Base-by-base conservation (phyloP, 1,284 basidiomycete genomes). In the Coniferiporia weirii region DNA sequence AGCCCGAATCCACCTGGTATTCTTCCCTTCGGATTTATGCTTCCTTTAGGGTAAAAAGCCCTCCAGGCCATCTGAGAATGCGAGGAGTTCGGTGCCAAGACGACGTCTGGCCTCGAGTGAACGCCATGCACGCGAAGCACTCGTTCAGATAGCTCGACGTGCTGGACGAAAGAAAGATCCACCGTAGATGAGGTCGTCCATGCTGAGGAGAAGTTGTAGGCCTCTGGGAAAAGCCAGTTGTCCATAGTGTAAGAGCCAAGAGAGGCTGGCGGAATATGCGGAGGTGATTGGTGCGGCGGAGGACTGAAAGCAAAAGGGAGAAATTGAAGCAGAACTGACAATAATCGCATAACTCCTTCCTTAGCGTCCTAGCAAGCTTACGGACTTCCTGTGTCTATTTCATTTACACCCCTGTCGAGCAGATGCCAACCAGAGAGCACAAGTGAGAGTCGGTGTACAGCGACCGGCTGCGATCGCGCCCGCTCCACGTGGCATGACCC, bases 41-140 rank as follows among this genome's bases (percentile, higher is more conserved):
- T 84, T 1, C 84, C 83, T 56, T 77, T 68, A 0, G 81, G 79
- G 64, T 83, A 88, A 20, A 79, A 67, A 0, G 84, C 84, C 65
- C 85, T 80, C 83, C 83, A 86, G 13, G 83, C 76, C 12, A 66
- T 60, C 1, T 66, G 59, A 4, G 76, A 19, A 20, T 49, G 0
- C 35, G 50, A n/a, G 64, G 62, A 2, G 55, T 58, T 49, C 0
- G 72, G 68, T 12, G 77, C 74, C 7, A 66, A 62, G 6, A 80
- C 77, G 47, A 76, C 57, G 2, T 67, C 61, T 10, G 56, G 56
- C 0, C 74, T 76, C 27, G 71, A 69, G 1, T 73, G 71, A 17
- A 77, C 69, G 60, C 77, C 79, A 65, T 81, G 78, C 3, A 83
- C 76, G 2, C 77, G 76, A 3, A 84, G 75, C 0, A 69, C 62